These are phyloP conservation scores for Strobilomyces confusus DNA, from an alignment of 768 basidiomycete species.

Conservation along the genomic window DNA sequence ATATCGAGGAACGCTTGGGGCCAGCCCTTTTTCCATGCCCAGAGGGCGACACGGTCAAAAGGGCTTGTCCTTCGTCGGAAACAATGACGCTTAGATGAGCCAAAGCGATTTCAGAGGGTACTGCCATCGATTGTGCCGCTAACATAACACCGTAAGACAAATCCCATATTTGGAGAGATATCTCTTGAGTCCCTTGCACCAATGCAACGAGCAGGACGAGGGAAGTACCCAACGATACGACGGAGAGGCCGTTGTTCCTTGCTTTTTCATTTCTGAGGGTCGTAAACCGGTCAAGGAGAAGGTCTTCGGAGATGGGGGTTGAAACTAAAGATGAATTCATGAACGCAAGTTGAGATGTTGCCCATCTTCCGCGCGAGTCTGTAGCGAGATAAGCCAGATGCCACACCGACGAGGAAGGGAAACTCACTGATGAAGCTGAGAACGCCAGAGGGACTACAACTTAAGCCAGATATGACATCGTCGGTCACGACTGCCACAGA, in stretches of 20 bases:
- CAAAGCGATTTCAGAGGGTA: slow-evolving; percentile 42
- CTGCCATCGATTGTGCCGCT: slow-evolving; percentile 46
- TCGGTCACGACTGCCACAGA: slow-evolving; percentile 9
- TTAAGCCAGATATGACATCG: slow-evolving; percentile 9
- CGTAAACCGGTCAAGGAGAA: slow-evolving; percentile 22
- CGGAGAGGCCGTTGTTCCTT: slow-evolving; percentile 25
- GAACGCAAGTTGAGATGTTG: slow-evolving; percentile 31
- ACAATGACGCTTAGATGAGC: slow-evolving; percentile 29
- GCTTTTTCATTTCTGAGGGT: slow-evolving; percentile 5
- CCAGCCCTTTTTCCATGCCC: background rate
- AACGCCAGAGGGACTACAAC: slow-evolving; percentile 43
- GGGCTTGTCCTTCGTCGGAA: slow-evolving; percentile 43
- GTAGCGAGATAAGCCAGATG: slow-evolving; percentile 1
- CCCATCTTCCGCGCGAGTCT: slow-evolving; percentile 47
- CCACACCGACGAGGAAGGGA: background rate
- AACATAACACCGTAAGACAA: slow-evolving; percentile 63
- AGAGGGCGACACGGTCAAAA: slow-evolving; percentile 47
- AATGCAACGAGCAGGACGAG: slow-evolving; percentile 52
- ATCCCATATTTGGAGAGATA: slow-evolving; percentile 64
- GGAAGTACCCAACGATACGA: slow-evolving; percentile 53
- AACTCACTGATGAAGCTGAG: slow-evolving; percentile 49
- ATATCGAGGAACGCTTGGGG: slow-evolving; percentile 45
- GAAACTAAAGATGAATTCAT: slow-evolving; percentile 23
- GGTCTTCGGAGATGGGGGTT: slow-evolving; percentile 18
- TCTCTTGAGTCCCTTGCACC: slow-evolving; percentile 34